These are phyloP conservation scores for Sarcodon sp. DNA, from an alignment of 768 basidiomycete species.

Conservation along the genomic window DNA sequence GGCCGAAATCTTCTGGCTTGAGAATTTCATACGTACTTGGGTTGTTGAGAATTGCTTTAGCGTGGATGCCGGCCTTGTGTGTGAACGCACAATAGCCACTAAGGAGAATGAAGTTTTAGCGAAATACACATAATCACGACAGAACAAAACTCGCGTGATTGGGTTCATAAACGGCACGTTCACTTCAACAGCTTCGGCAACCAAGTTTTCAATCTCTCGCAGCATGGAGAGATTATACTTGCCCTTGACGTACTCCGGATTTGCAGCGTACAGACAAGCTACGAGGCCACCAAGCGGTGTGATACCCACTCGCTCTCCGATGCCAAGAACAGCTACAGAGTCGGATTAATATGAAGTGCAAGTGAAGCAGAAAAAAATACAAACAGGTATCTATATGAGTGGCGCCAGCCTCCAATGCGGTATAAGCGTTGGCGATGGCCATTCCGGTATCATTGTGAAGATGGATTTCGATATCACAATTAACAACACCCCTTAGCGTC, in stretches of 20 bases:
- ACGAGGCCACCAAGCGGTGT: conserved; percentile 95
- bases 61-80: conserved; percentile 99
- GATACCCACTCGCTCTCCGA: conserved; percentile 98
- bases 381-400: conserved; percentile 97
- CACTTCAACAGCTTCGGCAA: conserved; percentile 97
- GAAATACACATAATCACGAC: not conserved
- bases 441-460: conserved; percentile 98
- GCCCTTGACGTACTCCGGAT: conserved; percentile 98
- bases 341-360: conserved; percentile 4
- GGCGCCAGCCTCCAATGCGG: conserved; percentile 95
- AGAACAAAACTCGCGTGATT: conserved; percentile 50
- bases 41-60: conserved; percentile 99
- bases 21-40: conserved; percentile 98
- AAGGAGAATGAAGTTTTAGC: not conserved
- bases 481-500: conserved; percentile 91
- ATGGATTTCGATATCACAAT: conserved; percentile 96
- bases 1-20: conserved; percentile 97
- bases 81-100: conserved; percentile 99
- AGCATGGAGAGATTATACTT: conserved; percentile 99
- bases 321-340: conserved; percentile 78
- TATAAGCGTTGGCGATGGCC: conserved; percentile 99
- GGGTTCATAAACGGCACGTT: conserved; percentile 97
- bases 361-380: conserved; percentile 12
- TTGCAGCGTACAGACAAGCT: conserved; percentile 91
- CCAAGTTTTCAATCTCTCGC: conserved; percentile 96